Conservation (phyloP, 148 eudicot genomes). For the Pouteria glomerata region DNA sequence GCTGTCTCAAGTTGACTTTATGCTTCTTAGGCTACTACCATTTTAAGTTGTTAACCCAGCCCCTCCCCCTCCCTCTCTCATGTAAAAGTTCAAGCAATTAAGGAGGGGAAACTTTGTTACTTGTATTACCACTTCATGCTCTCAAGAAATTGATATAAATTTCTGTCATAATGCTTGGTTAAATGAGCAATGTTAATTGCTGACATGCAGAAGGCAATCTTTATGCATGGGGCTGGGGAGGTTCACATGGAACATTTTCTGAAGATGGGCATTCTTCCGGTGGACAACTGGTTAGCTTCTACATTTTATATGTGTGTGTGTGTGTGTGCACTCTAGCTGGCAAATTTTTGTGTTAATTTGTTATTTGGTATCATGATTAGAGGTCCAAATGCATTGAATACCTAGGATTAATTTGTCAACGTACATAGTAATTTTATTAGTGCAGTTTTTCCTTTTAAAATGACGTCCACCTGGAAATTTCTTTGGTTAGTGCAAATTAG, state of each 20-base stretch:
- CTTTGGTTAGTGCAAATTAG: neutral
- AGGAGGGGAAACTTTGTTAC: too few species aligned
- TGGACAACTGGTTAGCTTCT: constrained; percentile 81
- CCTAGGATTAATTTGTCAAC: neutral
- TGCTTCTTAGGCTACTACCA: too few species aligned
- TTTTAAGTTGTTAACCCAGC: too few species aligned
- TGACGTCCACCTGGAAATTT: neutral
- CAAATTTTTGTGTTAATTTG: neutral
- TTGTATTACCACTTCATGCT: neutral
- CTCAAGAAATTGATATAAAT: neutral
- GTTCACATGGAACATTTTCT: constrained; percentile 88
- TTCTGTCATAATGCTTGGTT: neutral
- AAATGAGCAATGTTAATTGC: constrained; percentile 1
- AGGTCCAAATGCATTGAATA: neutral
- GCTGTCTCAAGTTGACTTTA: too few species aligned
- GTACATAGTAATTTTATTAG: neutral
- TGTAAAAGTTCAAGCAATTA: too few species aligned
- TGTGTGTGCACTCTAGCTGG: neutral
- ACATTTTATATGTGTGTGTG: neutral
- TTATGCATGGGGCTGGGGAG: constrained; percentile 99
- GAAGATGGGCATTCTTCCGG: constrained; percentile 93
- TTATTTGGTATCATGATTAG: neutral
- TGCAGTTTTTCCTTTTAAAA: neutral
- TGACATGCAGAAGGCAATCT: constrained; percentile 59
- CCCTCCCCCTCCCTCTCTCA: too few species aligned